Percentiles rank a stretch among this genome's conserved stretches.
Conservation (phyloP, 202 grass and related monocot species). For the Bolboschoenoplectus hybrid region DNA sequence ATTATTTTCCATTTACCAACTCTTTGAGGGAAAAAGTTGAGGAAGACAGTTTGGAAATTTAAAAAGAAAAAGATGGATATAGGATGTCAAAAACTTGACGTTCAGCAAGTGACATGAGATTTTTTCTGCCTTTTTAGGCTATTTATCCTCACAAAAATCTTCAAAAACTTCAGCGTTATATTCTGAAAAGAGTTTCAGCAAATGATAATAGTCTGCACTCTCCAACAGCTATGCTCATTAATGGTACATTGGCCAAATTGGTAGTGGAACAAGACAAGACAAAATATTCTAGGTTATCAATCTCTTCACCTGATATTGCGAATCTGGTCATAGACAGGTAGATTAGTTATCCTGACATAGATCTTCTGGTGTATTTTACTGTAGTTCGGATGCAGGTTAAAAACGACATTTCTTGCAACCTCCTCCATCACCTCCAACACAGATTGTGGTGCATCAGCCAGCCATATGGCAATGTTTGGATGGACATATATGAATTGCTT, state of each 20-base stretch:
- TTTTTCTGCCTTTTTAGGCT: not conserved
- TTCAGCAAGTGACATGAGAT: not conserved
- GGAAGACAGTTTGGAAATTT: not conserved
- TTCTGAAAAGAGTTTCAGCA: not conserved
- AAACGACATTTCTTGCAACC: slow-evolving; percentile 92
- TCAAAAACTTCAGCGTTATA: slow-evolving; percentile 8
- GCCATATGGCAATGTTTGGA: slow-evolving; percentile 99
- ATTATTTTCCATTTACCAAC: not conserved
- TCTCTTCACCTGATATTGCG: slow-evolving; percentile 79
- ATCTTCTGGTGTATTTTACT: slow-evolving; percentile 98
- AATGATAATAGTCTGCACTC: not conserved
- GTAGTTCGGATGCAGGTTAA: slow-evolving; percentile 92
- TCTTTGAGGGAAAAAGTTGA: not conserved
- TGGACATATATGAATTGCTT: slow-evolving; percentile 98
- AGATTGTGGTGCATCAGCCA: slow-evolving; percentile 97
- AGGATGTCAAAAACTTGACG: not conserved
- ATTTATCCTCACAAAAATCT: not conserved
- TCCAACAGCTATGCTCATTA: slow-evolving; percentile 14
- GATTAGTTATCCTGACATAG: slow-evolving; percentile 87
- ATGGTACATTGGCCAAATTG: not conserved
- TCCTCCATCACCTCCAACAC: slow-evolving; percentile 99
- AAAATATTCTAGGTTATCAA: not conserved
- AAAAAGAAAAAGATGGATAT: not conserved
- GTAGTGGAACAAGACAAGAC: not conserved
- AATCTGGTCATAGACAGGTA: slow-evolving; percentile 98